Evolutionary conservation across 2,329 filamentous ascomycete genomes (phyloP), one percentile per base, ranked within the genome.

Genomic region (Alternaria gaisen): DNA sequence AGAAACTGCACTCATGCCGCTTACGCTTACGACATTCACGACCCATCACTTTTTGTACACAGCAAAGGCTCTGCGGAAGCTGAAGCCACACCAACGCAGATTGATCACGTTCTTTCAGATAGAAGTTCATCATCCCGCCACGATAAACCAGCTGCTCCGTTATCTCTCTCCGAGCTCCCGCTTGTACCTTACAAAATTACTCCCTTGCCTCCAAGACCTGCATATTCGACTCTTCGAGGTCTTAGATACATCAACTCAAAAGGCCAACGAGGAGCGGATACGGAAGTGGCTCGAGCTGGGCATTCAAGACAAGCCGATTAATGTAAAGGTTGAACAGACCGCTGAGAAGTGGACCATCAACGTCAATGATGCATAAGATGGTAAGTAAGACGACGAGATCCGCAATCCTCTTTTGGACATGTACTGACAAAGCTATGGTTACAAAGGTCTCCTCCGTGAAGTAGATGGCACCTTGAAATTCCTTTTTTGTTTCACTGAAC

Each of bases 1-100:
- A 8, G 66, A 66, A 30, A 42, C 65, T 12, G 52, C 55, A 2
- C 3, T 20, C 3, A 34, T 64, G 10, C 53, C 64, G 7, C 30
- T 56, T 4, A 20, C 28, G n/a, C 46, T 24, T 24, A 65, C 16
- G 16, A 26, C 1, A 3, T 53, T 60, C 34, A 18, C 26, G 20
- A 42, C 14, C 3, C 9, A 2, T n/a, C 1, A 3, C 6, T 2
- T 36, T 8, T 2, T 1, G 16, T 1, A 12, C 1, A 24, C 16
- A 14, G 3, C 2, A 7, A 42, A 11, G 12, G 18, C 7, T 20
- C 5, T 53, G 3, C 36, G 4, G 3, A 32, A 3, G 20, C 20
- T 55, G 24, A 50, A 47, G 16, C 42, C 5, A n/a, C 16, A 4
- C 1, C 55, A 58, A 32, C 42, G 36, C 30, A 30, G 32, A 12